phyloP scores from a whole-genome alignment of 129 eudicot species.

The Gnaphalium uliginosum region DNA sequence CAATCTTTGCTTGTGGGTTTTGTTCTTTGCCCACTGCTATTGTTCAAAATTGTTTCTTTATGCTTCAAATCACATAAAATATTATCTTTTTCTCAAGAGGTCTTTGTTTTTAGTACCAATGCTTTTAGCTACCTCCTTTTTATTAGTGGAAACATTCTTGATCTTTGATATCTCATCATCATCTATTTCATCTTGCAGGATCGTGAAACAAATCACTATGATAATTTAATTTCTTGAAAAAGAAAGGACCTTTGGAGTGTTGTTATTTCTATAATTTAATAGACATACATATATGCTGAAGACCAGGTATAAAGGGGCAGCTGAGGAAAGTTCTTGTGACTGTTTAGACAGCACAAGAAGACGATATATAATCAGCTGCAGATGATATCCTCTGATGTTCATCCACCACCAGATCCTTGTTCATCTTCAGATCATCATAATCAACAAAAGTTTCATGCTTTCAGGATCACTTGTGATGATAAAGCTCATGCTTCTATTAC shows the following conservation, averaged over 20 bases:
- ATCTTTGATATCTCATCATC: background rate
- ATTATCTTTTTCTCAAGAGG: constrained; percentile 30
- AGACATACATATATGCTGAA: constrained; percentile 66
- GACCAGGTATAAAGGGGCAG: constrained; percentile 36
- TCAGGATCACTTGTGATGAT: constrained; percentile 31
- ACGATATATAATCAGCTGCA: constrained; percentile 60
- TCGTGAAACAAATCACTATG: constrained; percentile 10
- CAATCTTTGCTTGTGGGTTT: constrained; percentile 14
- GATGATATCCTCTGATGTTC: constrained; percentile 91
- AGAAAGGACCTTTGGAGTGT: constrained; percentile 15
- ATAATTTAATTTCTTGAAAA: constrained; percentile 32
- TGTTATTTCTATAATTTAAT: constrained; percentile 1
- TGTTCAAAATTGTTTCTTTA: constrained; percentile 24
- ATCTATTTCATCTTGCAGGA: background rate
- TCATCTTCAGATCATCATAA: constrained; percentile 33
- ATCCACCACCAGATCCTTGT: constrained; percentile 64
- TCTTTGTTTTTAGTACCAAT: constrained; percentile 31
- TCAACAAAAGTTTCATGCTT: constrained; percentile 25
- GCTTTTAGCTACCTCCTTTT: no score
- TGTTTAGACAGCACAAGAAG: constrained; percentile 74
- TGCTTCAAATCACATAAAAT: constrained; percentile 57
- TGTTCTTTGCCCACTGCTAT: constrained; percentile 26
- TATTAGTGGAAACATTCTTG: background rate
- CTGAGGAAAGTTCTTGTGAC: constrained; percentile 65
- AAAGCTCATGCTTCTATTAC: constrained; percentile 37